phyloP scores from a whole-genome alignment of 2,329 filamentous ascomycete genomes.

The Fusarium citri region DNA sequence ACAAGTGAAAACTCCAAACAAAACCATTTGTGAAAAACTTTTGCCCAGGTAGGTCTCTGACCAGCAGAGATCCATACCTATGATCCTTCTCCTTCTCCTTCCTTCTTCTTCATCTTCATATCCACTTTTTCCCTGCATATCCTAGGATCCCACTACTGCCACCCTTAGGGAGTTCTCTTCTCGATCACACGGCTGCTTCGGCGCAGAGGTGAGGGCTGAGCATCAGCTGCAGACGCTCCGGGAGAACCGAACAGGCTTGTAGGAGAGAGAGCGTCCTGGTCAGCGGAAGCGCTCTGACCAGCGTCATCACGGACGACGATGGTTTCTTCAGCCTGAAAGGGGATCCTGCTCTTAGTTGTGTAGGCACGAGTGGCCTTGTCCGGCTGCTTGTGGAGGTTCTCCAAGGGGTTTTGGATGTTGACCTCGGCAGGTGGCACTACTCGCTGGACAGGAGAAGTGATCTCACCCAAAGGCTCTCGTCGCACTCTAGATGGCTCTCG shows the following conservation, averaged over 20 bases:
- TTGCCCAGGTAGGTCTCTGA: constrained; percentile 2
- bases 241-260: background rate
- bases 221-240: background rate
- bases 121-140: background rate
- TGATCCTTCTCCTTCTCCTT: background rate
- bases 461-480: background rate
- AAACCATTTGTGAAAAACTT: background rate
- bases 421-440: background rate
- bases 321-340: background rate
- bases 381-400: background rate
- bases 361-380: background rate
- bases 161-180: constrained; percentile 13
- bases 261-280: background rate
- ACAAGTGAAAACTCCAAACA: background rate
- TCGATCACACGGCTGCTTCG: constrained; percentile 15
- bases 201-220: constrained; percentile 21
- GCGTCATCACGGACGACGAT: background rate
- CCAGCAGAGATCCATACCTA: constrained; percentile 23
- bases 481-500: background rate
- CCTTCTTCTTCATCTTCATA: background rate
- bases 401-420: background rate
- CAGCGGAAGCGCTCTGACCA: background rate
- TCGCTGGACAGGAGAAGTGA: background rate
- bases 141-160: background rate
- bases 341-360: background rate